Evolutionary conservation across 306 rosid species (phyloP).

Genomic region (Prunus mume): DNA sequence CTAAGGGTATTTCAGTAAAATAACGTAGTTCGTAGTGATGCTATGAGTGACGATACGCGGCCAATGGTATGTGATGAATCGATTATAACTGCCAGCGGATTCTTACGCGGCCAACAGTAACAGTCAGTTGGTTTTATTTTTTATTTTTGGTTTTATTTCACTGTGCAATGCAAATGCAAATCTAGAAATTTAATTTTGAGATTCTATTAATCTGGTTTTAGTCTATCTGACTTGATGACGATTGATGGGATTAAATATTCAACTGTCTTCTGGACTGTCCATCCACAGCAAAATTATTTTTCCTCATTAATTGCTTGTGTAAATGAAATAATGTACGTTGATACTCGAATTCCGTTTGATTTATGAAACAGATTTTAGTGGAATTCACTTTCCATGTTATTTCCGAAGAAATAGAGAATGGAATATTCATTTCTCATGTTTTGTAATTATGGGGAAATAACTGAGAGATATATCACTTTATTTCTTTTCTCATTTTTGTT

Average conservation of each 20-base stretch:
- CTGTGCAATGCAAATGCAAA: not conserved
- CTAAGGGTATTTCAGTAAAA: constrained; percentile 21
- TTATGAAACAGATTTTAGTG: fast-evolving
- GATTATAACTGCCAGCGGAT: not conserved
- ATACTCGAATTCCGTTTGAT: no score
- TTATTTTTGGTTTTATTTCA: not conserved
- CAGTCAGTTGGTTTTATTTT: not conserved
- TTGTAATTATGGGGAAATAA: no score
- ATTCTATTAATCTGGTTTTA: not conserved
- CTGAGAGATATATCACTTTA: no score
- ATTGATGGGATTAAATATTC: not conserved
- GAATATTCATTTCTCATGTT: no score
- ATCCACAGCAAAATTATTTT: not conserved
- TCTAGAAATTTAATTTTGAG: not conserved
- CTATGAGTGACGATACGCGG: constrained; percentile 21
- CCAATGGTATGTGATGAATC: not conserved
- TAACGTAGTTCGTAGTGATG: not conserved
- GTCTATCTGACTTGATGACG: not conserved
- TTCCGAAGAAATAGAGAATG: fast-evolving
- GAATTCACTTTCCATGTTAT: no score
- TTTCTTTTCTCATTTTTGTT: no score
- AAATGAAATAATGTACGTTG: no score
- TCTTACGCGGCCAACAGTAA: constrained; percentile 42
- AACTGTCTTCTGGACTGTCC: not conserved
- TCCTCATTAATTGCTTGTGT: no score